Evolutionary conservation across 768 basidiomycete genomes (phyloP).

Genomic region (Russula sp.): DNA sequence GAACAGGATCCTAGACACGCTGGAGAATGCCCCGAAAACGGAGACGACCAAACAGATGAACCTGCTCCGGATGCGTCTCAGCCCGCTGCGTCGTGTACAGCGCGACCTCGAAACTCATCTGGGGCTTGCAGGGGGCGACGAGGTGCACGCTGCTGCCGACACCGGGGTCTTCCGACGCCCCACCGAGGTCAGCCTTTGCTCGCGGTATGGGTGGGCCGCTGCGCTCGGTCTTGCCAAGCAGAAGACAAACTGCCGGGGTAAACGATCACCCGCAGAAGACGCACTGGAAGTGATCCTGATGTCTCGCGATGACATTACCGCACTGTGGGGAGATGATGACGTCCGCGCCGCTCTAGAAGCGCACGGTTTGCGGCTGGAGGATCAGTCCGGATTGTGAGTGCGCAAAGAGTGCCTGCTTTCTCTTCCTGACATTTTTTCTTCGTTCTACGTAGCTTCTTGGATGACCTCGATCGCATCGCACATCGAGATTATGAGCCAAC

Average conservation of each 20-base stretch:
- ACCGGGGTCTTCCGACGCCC: constrained; percentile 10
- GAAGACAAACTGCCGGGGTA: constrained; percentile 13
- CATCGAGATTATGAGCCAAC: constrained; percentile 45
- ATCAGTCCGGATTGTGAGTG: constrained; percentile 71
- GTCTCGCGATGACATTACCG: constrained; percentile 63
- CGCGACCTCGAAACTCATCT: constrained; percentile 19
- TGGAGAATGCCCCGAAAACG: constrained; percentile 33
- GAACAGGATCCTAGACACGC: constrained; percentile 41
- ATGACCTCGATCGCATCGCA: constrained; percentile 19
- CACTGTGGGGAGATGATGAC: constrained; percentile 62
- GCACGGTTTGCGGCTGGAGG: constrained; percentile 54
- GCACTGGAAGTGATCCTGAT: constrained; percentile 56
- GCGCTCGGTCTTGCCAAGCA: constrained; percentile 32
- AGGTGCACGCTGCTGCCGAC: constrained; percentile 13
- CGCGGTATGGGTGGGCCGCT: constrained; percentile 35
- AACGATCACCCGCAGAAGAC: constrained; percentile 45
- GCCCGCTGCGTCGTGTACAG: constrained; percentile 38
- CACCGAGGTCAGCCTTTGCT: constrained; percentile 37
- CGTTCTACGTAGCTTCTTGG: constrained; percentile 17
- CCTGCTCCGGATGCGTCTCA: constrained; percentile 30
- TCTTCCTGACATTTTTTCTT: neutral
- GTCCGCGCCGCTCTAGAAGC: constrained; percentile 58
- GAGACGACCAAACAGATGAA: constrained; percentile 9
- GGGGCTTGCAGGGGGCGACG: constrained; percentile 18
- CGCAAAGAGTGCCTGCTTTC: neutral